Evolutionary conservation across 2,329 filamentous ascomycete genomes (phyloP), one percentile per base, ranked within the genome.

Genomic region (Talaromyces piceae): DNA sequence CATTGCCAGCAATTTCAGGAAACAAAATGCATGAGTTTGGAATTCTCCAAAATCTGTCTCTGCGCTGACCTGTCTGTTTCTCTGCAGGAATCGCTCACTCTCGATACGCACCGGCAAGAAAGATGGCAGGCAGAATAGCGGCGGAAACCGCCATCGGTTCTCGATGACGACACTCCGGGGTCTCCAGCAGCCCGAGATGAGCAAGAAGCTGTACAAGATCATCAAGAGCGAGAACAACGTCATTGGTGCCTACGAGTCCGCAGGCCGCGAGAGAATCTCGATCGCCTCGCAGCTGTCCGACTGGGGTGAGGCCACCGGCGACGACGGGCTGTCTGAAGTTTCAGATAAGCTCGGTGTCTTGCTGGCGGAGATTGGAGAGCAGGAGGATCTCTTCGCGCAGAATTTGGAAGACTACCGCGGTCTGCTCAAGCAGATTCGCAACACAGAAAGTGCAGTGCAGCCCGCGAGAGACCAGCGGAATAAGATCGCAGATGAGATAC

Each of bases 151-250:
- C n/a, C 83, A 87, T 66, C 84, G 83, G 63, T 95, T 97, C 75
- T 87, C 84, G 53, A 86, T 97, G 74, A 83, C 81, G 58, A 93
- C 89, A 18, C 82, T 98, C 50, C 88, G 91, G 47, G 89, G 89
- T 51, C 82, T 84, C 45, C 80, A 86, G 61, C 89, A 95, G 66
- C 88, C 91, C 4, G 90, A 96, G 69, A 81, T 96, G 25, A 90
- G 88, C 61, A 89, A 88, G 70, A 88, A 86, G 67, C 83, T 98
- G 47, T 94, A 85, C 78, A 86, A 86, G 61, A 80, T 98, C 55
- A 95, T 97, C 77, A 98, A 98, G 75, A 88, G 87, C 46, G 87
- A 94, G 71, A 97, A 96, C 76, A 84, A 86, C 65, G 84, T 91
- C 30, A 90, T 97, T 62, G 77, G 80, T 46, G 86, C 88, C 45